Evolutionary conservation across 306 rosid species (phyloP).

Genomic region (Vigna trinervia): DNA sequence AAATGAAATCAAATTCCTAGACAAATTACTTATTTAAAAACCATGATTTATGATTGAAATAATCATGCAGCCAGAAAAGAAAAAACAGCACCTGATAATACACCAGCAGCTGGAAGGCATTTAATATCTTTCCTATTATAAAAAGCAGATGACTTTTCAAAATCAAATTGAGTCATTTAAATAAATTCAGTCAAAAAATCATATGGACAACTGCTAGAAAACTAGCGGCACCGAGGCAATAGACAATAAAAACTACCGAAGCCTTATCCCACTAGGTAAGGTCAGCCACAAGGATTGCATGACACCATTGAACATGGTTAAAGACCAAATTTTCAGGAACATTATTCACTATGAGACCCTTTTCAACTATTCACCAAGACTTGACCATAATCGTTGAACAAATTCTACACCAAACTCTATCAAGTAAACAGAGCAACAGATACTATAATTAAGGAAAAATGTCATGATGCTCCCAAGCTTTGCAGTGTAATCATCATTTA

Average conservation of each 20-base stretch:
- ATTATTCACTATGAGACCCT: too few relatives aligned
- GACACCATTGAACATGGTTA: too few relatives aligned
- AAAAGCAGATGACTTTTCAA: constrained; percentile 35
- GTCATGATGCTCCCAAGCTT: constrained; percentile 13
- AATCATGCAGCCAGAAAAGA: constrained; percentile 7
- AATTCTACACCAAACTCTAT: constrained; percentile 23
- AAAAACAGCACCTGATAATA: constrained; percentile 62
- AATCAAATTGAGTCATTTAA: constrained; percentile 26
- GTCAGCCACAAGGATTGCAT: neutral
- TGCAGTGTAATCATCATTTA: neutral
- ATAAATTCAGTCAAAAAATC: constrained; percentile 14
- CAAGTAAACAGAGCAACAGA: constrained; percentile 8
- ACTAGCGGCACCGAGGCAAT: constrained; percentile 11
- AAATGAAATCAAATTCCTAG: constrained; percentile 10
- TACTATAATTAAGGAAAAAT: constrained; percentile 7
- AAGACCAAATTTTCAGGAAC: too few relatives aligned
- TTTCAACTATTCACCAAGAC: too few relatives aligned
- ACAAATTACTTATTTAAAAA: constrained; percentile 3
- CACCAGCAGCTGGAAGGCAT: constrained; percentile 52
- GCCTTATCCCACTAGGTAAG: neutral
- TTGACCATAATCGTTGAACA: neutral
- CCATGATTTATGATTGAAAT: constrained; percentile 4
- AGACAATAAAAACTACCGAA: neutral
- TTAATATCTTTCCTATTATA: constrained; percentile 56
- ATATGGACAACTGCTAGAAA: neutral